phyloP scores from a whole-genome alignment of 2,329 filamentous ascomycete species.

The Cryphonectria radicalis region DNA sequence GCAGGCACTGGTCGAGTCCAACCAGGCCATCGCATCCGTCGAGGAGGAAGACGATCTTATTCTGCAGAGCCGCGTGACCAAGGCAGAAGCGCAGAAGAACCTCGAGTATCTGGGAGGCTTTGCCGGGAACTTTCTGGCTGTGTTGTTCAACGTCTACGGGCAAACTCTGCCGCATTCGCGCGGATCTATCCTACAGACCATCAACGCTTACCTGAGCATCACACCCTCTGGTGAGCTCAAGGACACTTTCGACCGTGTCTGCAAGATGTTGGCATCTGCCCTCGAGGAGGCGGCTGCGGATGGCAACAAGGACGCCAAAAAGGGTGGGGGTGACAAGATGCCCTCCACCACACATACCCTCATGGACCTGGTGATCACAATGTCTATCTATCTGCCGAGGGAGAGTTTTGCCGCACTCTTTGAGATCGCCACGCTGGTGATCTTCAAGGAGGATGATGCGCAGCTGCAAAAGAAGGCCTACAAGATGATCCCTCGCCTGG shows the following conservation, averaged over 20 bases:
- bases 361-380: conserved; percentile 96
- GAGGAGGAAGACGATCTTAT: conserved; percentile 74
- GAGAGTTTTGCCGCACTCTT: conserved; percentile 86
- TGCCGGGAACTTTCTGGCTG: conserved; percentile 86
- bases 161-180: conserved; percentile 92
- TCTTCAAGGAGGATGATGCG: conserved; percentile 80
- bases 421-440: conserved; percentile 80
- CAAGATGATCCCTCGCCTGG: conserved; percentile 91
- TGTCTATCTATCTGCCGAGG: conserved; percentile 88
- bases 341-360: conserved; percentile 92
- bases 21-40: conserved; percentile 76
- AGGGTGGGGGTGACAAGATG: conserved; percentile 71
- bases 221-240: conserved; percentile 78
- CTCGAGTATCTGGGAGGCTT: conserved; percentile 79
- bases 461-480: conserved; percentile 99
- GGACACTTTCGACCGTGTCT: conserved; percentile 87
- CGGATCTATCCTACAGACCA: conserved; percentile 88
- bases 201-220: conserved; percentile 93
- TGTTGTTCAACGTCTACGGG: conserved; percentile 98
- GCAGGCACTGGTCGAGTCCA: conserved; percentile 88
- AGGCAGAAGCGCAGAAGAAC: conserved; percentile 76
- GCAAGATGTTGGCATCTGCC: conserved; percentile 77
- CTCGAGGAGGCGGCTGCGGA: conserved; percentile 59
- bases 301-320: conserved; percentile 64
- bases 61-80: conserved; percentile 77